Evolutionary conservation across 768 basidiomycete genomes (phyloP).

Genomic region (Tylopilus felleus): DNA sequence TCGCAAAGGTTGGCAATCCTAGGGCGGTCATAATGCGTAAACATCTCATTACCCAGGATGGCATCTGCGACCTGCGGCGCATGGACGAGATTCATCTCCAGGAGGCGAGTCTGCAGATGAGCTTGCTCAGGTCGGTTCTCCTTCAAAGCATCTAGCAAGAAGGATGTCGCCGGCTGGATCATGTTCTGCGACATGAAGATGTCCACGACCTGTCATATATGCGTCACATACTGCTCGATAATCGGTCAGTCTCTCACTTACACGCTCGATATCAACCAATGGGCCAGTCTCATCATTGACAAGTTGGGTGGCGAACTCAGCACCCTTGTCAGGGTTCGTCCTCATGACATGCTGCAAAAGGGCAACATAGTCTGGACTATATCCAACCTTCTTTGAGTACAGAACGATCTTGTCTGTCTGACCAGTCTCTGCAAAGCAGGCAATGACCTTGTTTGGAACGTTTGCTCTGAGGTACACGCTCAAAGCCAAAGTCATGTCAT

Average conservation of each 20-base stretch:
- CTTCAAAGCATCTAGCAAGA: constrained; percentile 95
- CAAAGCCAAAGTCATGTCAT: constrained; percentile 96
- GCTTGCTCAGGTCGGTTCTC: constrained; percentile 98
- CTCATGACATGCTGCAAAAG: constrained; percentile 96
- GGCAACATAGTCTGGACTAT: constrained; percentile 87
- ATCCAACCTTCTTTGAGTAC: constrained; percentile 96
- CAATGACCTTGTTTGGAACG: constrained; percentile 97
- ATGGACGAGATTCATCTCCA: constrained; percentile 97
- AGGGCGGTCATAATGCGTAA: constrained; percentile 92
- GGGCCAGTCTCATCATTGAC: constrained; percentile 93
- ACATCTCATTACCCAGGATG: constrained; percentile 98
- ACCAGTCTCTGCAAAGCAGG: constrained; percentile 98
- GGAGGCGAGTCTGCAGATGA: constrained; percentile 89
- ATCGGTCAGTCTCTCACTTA: constrained; percentile 31
- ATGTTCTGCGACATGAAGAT: constrained; percentile 99
- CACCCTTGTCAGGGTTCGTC: constrained; percentile 94
- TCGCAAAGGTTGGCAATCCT: constrained; percentile 97
- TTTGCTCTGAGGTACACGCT: constrained; percentile 98
- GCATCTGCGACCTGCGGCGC: constrained; percentile 99
- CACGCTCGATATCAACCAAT: constrained; percentile 89
- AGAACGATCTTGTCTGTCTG: constrained; percentile 98
- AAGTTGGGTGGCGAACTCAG: constrained; percentile 94
- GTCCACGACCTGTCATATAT: constrained; percentile 73
- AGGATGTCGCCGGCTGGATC: constrained; percentile 98
- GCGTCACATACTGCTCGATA: background rate